Conservation (phyloP, 1,139 yeast genomes). For the Saccharomyces pastorianus region DNA sequence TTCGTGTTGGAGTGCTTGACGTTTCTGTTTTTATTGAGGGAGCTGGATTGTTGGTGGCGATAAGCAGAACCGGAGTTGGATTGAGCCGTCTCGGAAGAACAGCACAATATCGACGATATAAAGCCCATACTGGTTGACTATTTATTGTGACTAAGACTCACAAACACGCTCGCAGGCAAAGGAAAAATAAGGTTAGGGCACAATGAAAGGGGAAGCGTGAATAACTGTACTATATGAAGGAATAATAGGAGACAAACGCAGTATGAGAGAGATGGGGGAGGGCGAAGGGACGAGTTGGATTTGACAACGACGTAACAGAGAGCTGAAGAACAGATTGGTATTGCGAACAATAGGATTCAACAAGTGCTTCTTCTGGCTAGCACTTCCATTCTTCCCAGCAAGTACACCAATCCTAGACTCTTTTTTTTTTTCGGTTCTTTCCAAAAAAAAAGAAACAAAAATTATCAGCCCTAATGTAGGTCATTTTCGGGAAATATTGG, state of each 20-base stretch:
- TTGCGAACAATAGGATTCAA: neutral
- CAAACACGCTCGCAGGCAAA: constrained; percentile 1
- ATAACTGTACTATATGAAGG: neutral
- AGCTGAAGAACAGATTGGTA: neutral
- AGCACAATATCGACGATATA: constrained; percentile 7
- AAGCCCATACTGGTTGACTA: constrained; percentile 3
- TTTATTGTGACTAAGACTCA: neutral
- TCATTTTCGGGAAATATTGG: neutral
- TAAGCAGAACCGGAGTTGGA: neutral
- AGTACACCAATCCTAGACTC: neutral
- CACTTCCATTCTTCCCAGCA: neutral
- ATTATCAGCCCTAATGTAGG: neutral
- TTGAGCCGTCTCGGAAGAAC: constrained; percentile 3
- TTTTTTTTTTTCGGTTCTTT: neutral
- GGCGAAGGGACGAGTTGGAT: neutral
- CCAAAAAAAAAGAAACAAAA: neutral
- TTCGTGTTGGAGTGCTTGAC: neutral
- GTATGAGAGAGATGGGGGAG: neutral
- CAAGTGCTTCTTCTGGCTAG: neutral
- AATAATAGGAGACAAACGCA: neutral
- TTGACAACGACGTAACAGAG: neutral
- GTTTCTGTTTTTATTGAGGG: neutral
- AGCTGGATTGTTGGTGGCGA: neutral
- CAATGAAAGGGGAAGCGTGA: neutral
- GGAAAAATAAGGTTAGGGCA: neutral